Base-by-base conservation (phyloP, 2,329 filamentous ascomycete genomes). In the Intubia oerlemansii region DNA sequence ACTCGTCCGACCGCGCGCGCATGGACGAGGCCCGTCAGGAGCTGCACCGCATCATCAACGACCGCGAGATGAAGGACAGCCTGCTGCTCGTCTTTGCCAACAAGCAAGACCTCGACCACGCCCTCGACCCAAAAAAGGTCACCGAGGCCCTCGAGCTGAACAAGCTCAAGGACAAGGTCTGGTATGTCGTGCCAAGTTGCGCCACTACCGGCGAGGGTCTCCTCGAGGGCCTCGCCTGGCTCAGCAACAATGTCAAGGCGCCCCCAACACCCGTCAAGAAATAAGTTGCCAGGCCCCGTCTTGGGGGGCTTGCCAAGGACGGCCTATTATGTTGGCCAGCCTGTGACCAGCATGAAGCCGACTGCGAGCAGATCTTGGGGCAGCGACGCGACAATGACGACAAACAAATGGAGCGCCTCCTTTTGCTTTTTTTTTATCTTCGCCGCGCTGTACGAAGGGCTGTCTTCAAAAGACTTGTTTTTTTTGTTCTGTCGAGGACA, bases 31-130 rank as follows among this genome's bases (percentile, higher is more conserved):
- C 88, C 32, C 69, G 75, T 43, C 78, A 81, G 50, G 88, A 98
- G 53, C 62, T 98, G 39, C 82, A 93, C 58, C 78, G 85, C 47
- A 95, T 95, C 56, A 81, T 95, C 57, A 88, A 91, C 53, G 88
- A 95, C 51, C 74, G 85, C 39, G 88, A 98, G 63, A 85, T 95
- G 71, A 84, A 88, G 57, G 85, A 95, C 48, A 84, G 82, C 36
- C 62, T 95, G 42, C 59, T 98, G 42, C 58, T 95, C 35, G 85
- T 98, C 24, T 95, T 98, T 52, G 88, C 88, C 46, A 98, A 98
- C 63, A 98, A 98, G 68, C 88, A 95, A 57, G 88, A 98, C 68
- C 60, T 95, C 42, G 62, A 66, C 34, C 79, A 80, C 47, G 71
- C 77, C 38, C 69, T 85, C 71, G 77, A 65, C 44, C 76, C 77